These are phyloP conservation scores for Saccharum hybrid DNA, from an alignment of 202 grass and related monocot genomes.

Conservation along the genomic window DNA sequence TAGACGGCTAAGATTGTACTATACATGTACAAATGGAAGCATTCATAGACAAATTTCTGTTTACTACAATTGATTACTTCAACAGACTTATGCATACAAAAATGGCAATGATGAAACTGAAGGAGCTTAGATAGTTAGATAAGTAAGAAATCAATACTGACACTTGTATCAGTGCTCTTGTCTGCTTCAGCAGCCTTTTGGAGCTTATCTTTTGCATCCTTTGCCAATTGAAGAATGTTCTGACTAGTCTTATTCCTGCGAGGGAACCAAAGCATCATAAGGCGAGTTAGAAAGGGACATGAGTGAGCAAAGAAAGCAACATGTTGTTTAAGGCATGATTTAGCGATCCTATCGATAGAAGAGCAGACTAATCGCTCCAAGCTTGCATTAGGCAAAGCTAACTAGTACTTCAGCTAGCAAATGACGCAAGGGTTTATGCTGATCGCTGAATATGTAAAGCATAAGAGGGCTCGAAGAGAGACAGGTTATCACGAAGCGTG, in stretches of 20 bases:
- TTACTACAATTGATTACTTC: background rate
- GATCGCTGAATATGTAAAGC: background rate
- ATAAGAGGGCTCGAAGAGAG: constrained; percentile 17
- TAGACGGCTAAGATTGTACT: background rate
- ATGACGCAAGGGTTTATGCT: background rate
- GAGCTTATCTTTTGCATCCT: constrained; percentile 83
- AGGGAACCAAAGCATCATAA: constrained; percentile 27
- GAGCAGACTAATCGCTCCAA: constrained; percentile 7
- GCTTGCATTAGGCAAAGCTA: background rate
- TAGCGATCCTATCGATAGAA: constrained; percentile 10
- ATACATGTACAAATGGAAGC: background rate
- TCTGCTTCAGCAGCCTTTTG: constrained; percentile 65
- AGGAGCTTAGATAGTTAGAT: background rate
- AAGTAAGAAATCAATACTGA: constrained; percentile 46
- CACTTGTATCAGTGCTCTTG: constrained; percentile 66
- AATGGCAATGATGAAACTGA: background rate
- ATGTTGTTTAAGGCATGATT: background rate
- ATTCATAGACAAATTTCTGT: background rate
- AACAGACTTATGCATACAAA: background rate
- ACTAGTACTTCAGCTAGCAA: background rate
- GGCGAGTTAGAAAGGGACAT: constrained; percentile 29
- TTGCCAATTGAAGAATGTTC: constrained; percentile 73
- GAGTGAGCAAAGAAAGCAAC: background rate
- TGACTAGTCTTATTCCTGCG: constrained; percentile 75
- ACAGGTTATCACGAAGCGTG: constrained; percentile 82